Conservation (phyloP, 306 rosid genomes). For the Sindora glabra region DNA sequence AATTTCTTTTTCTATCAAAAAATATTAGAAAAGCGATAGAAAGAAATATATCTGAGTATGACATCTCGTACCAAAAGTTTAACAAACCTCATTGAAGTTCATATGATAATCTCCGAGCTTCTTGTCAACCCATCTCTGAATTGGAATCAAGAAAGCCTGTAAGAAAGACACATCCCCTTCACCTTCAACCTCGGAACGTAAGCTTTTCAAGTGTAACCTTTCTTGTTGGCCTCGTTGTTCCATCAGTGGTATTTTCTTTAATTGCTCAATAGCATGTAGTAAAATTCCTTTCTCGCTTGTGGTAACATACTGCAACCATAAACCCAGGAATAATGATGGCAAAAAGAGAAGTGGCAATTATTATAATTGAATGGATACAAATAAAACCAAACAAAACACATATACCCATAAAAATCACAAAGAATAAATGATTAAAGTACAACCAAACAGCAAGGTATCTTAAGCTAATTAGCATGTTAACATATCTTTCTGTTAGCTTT, state of each 20-base stretch:
- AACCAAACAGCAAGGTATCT: neutral
- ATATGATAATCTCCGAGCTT: constrained; percentile 91
- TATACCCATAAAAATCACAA: neutral
- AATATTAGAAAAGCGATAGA: neutral
- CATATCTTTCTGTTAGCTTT: constrained; percentile 5
- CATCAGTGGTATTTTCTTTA: constrained; percentile 87
- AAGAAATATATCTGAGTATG: constrained; percentile 13
- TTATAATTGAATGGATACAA: constrained; percentile 5
- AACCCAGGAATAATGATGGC: constrained; percentile 9
- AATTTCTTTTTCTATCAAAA: too few species aligned
- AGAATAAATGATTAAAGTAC: neutral
- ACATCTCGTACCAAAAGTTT: constrained; percentile 9
- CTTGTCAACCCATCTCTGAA: constrained; percentile 82
- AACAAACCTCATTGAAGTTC: constrained; percentile 78
- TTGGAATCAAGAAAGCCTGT: constrained; percentile 74
- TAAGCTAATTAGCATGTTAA: neutral
- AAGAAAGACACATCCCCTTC: constrained; percentile 64
- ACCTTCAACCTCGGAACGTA: constrained; percentile 65
- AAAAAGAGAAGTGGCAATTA: neutral
- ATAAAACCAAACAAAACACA: neutral
- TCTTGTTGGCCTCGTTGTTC: constrained; percentile 95
- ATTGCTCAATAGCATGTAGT: constrained; percentile 80
- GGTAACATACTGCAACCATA: constrained; percentile 60
- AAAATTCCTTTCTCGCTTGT: constrained; percentile 79
- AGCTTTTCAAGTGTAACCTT: constrained; percentile 74